A percentile compares a stretch with the other conserved stretches of the same genome.
phyloP scores from a whole-genome alignment of 805 yeast genomes.

The Pichia gijzeniarum region DNA sequence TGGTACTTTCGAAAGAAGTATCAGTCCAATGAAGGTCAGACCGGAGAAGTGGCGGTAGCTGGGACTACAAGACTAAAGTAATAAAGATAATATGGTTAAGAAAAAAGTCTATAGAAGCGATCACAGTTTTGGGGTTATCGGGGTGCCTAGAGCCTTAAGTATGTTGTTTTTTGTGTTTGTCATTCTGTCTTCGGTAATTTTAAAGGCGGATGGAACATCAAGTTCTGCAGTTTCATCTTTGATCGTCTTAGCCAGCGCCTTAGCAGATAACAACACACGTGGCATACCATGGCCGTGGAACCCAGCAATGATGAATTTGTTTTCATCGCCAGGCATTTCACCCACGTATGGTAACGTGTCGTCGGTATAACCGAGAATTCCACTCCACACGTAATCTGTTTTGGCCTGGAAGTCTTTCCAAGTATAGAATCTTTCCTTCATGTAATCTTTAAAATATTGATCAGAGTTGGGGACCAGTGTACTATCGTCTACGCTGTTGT shows the following conservation, averaged over 20 bases:
- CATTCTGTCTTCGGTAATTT: constrained; percentile 20
- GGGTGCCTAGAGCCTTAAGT: constrained; percentile 9
- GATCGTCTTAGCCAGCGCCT: constrained; percentile 30
- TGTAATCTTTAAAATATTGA: constrained; percentile 23
- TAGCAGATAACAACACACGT: constrained; percentile 35
- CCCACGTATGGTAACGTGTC: constrained; percentile 40
- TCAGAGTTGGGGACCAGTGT: constrained; percentile 24
- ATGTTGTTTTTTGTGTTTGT: constrained; percentile 8
- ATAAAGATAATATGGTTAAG: too few relatives aligned
- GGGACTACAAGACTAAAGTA: too few relatives aligned
- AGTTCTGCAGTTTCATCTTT: constrained; percentile 1
- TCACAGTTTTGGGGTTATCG: neutral
- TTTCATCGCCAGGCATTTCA: constrained; percentile 26
- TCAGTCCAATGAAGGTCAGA: too few relatives aligned
- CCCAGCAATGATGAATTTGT: constrained; percentile 39
- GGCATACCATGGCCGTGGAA: constrained; percentile 51
- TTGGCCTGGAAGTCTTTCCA: constrained; percentile 28
- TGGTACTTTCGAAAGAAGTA: too few relatives aligned
- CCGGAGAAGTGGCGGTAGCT: too few relatives aligned
- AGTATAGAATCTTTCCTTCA: constrained; percentile 21
- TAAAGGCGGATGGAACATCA: constrained; percentile 21
- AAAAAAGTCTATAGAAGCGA: too few relatives aligned
- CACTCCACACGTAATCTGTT: constrained; percentile 35
- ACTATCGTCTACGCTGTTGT: constrained; percentile 31
- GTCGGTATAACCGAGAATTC: constrained; percentile 41